phyloP scores from a whole-genome alignment of 495 filamentous ascomycete genomes.

The Tuber aestivum region DNA sequence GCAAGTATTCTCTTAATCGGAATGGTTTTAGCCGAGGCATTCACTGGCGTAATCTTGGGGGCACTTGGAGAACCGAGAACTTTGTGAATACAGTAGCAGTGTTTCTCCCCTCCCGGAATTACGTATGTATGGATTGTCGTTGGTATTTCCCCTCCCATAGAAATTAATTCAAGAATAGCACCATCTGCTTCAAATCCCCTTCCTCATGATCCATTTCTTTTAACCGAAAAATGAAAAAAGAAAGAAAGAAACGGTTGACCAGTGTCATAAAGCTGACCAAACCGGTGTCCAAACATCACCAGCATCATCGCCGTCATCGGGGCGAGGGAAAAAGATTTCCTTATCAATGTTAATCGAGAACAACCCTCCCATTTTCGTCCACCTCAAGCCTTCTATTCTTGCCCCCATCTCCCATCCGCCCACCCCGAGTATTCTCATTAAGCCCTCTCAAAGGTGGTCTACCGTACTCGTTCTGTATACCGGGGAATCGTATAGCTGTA shows the following conservation, averaged over 20 bases:
- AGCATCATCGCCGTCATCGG: no score
- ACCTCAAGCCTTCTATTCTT: conserved; percentile 6
- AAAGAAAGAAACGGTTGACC: not conserved
- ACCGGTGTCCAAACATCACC: no score
- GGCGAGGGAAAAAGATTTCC: no score
- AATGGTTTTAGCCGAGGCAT: not conserved
- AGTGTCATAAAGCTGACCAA: not conserved
- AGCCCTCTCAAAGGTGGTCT: not conserved
- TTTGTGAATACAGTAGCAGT: not conserved
- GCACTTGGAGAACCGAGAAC: not conserved
- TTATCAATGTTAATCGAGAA: no score
- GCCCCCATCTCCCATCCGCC: not conserved
- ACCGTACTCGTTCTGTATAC: not conserved
- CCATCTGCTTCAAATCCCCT: not conserved
- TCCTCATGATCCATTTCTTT: not conserved
- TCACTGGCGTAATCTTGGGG: not conserved
- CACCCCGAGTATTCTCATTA: not conserved
- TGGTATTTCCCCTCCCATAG: not conserved
- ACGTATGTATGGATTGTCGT: not conserved
- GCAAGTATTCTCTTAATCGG: not conserved
- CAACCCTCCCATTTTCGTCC: not conserved
- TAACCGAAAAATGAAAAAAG: not conserved
- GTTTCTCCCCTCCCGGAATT: not conserved
- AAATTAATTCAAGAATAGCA: not conserved
- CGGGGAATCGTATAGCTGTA: not conserved